Conservation (phyloP, 441 rosid species). For the Pelargonium citronellum region DNA sequence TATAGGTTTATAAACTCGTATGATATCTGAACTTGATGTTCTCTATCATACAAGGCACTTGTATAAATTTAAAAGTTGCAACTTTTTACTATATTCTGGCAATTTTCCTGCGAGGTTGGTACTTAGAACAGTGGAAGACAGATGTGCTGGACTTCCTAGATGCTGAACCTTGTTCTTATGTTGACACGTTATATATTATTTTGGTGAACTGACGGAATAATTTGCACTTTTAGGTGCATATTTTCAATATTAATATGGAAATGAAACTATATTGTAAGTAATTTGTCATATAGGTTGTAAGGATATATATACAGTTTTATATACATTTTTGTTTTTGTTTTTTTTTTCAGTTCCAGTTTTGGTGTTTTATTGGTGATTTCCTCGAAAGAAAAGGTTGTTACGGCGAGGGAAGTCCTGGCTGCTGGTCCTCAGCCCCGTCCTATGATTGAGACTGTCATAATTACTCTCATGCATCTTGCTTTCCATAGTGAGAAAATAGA, state of each 20-base stretch:
- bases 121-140: not conserved
- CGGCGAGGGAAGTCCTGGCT: slow-evolving; percentile 67
- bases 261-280: not conserved
- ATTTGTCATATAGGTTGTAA: not conserved
- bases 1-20: not conserved
- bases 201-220: slow-evolving; percentile 2
- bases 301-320: not conserved
- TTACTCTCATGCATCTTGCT: slow-evolving; percentile 90
- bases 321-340: slow-evolving; percentile 15
- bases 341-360: slow-evolving; percentile 62
- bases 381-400: slow-evolving; percentile 64
- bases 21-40: not conserved
- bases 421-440: slow-evolving; percentile 74
- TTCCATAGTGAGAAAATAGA: slow-evolving; percentile 83
- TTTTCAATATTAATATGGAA: not conserved
- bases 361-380: slow-evolving; percentile 59
- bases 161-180: slow-evolving; percentile 4
- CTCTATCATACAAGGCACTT: not conserved
- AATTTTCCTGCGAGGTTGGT: not conserved
- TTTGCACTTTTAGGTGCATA: not conserved
- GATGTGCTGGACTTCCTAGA: slow-evolving; percentile 3
- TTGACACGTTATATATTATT: not conserved
- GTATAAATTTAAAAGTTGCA: not conserved
- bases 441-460: slow-evolving; percentile 64
- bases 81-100: not conserved